Evolutionary conservation across 2,329 filamentous ascomycete genomes (phyloP).

Genomic region (Hymenoscyphus infarciens): DNA sequence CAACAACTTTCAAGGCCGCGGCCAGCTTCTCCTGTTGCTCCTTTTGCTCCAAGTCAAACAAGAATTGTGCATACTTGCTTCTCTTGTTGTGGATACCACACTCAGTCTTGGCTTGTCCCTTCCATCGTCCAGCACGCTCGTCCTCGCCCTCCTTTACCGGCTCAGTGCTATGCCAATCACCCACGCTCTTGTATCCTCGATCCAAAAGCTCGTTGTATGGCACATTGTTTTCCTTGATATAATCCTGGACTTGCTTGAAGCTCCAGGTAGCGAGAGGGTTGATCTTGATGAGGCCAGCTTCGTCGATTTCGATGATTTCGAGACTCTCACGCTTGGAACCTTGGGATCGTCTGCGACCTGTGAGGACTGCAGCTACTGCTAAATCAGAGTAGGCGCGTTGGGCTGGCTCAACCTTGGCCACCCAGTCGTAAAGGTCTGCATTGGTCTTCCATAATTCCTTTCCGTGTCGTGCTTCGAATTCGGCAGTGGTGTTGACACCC

Average conservation of each 20-base stretch:
- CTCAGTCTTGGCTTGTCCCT: conserved; percentile 92
- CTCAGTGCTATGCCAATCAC: conserved; percentile 96
- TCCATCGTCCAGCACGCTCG: conserved; percentile 94
- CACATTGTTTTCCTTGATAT: conserved; percentile 81
- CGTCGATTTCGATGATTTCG: conserved; percentile 86
- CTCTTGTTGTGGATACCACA: conserved; percentile 99
- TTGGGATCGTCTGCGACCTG: conserved; percentile 86
- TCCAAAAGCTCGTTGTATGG: conserved; percentile 93
- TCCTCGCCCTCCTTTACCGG: conserved; percentile 90
- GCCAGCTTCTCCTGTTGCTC: conserved; percentile 31
- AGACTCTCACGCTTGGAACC: conserved; percentile 88
- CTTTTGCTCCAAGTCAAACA: conserved; percentile 35
- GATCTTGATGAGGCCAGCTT: conserved; percentile 89
- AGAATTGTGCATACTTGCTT: conserved; percentile 82
- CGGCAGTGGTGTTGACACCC: conserved; percentile 64
- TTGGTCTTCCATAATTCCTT: conserved; percentile 79
- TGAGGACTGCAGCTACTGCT: conserved; percentile 84
- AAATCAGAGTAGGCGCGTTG: conserved; percentile 87
- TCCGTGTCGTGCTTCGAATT: conserved; percentile 82
- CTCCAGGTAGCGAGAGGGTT: conserved; percentile 95
- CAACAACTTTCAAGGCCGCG: conserved; percentile 27
- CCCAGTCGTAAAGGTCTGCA: conserved; percentile 89
- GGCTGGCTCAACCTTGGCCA: conserved; percentile 95
- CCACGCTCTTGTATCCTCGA: conserved; percentile 94
- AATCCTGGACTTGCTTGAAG: conserved; percentile 84